Base-by-base conservation (phyloP, 208 protist species). In the Leishmania guyanensis region DNA sequence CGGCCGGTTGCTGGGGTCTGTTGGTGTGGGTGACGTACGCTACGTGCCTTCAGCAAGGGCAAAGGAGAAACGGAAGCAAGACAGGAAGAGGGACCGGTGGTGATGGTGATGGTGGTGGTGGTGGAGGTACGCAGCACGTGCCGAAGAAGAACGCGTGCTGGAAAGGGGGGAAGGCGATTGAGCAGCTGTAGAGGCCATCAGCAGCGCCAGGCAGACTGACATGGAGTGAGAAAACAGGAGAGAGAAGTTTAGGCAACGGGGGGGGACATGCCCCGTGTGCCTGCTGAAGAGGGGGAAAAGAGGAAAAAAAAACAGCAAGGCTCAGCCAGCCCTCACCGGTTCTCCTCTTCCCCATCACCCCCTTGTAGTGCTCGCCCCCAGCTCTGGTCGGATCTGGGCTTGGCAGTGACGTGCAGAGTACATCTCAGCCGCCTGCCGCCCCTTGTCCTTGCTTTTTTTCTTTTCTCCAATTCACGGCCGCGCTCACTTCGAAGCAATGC, bases 401-500 rank as follows among this genome's bases (percentile, higher is more conserved):
- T 65, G 66, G 12, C 39, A 2, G 22, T 17, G 66, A 14, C 39
- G 66, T 14, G 17, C 39, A 48, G 20, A 22, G 20, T n/a, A 33
- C 62, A 71, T 29, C 66, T 3, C 36, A 20, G 29, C 5, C 6
- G 39, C 1, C 20, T 3, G 39, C 66, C 66, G 26, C 66, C 26
- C 10, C 14, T 14, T 39, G 6, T 0, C 50, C 17, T 64, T 20
- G 12, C 29, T 64, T 36, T 46, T 33, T 43, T 10, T 43, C 29
- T 43, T 29, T 77, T 58, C 17, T 77, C 33, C 17, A 20, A 1
- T 20, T 9, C 54, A 60, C 29, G 16, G 54, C 17, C 1, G 43
- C 74, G 43, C 74, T 29, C 39, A 65, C 17, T 5, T 29, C 74
- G 66, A 75, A 17, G 26, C 54, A 17, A 65, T 54, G 20, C 85